Percentiles rank a stretch among this genome's conserved stretches.
These are phyloP conservation scores for Leccinum aurantiacum DNA, from an alignment of 768 basidiomycete genomes.

Conservation along the genomic window DNA sequence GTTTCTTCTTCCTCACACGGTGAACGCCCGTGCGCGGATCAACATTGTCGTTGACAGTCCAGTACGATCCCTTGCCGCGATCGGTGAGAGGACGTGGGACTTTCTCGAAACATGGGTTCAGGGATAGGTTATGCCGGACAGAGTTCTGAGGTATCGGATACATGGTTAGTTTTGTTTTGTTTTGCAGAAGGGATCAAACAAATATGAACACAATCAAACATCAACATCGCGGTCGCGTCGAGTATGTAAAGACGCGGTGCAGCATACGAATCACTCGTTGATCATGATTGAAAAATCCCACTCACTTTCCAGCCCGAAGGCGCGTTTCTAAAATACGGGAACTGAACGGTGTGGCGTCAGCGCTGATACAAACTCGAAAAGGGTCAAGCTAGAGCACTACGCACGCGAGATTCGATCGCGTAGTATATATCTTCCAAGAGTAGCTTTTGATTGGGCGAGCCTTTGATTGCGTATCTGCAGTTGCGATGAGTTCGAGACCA, in stretches of 20 bases:
- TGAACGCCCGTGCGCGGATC: slow-evolving; percentile 89
- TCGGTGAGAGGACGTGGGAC: slow-evolving; percentile 89
- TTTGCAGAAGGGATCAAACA: slow-evolving; percentile 43
- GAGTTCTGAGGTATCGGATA: slow-evolving; percentile 62
- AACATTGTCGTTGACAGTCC: slow-evolving; percentile 90
- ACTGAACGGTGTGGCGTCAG: slow-evolving; percentile 44
- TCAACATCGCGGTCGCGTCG: slow-evolving; percentile 60
- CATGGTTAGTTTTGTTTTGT: slow-evolving; percentile 30
- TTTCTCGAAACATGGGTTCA: slow-evolving; percentile 91
- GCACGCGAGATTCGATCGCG: slow-evolving; percentile 83
- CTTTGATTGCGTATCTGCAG: slow-evolving; percentile 84
- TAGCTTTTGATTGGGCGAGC: slow-evolving; percentile 83
- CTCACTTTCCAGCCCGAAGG: slow-evolving; percentile 92
- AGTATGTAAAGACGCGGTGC: slow-evolving; percentile 8
- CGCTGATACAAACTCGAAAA: background rate
- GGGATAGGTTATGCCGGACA: slow-evolving; percentile 85
- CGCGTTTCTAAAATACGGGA: slow-evolving; percentile 85
- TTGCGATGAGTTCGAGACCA: slow-evolving; percentile 5
- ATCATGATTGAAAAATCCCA: slow-evolving; percentile 7
- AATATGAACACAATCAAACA: slow-evolving; percentile 60
- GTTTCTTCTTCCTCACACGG: slow-evolving; percentile 84
- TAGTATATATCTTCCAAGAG: slow-evolving; percentile 90
- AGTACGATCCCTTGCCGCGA: slow-evolving; percentile 88
- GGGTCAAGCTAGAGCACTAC: slow-evolving; percentile 29
- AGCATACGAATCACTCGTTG: background rate